phyloP scores from a whole-genome alignment of 2,329 filamentous ascomycete genomes.

The Claviceps citrina region DNA sequence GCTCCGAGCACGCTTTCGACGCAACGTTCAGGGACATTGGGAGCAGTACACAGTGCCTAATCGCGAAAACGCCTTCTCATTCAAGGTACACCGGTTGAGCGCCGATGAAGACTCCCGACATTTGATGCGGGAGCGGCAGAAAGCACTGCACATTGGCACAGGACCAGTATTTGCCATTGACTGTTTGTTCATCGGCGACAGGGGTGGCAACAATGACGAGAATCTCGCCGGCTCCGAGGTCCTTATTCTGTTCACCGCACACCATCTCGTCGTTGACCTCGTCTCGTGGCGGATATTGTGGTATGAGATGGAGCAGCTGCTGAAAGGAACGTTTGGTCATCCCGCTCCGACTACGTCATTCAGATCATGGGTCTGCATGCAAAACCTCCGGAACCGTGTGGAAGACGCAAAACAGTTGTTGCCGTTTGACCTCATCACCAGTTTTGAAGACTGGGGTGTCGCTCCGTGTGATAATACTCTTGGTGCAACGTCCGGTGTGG shows the following conservation, averaged over 20 bases:
- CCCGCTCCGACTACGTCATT: conserved; percentile 14
- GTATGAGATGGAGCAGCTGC: conserved; percentile 8
- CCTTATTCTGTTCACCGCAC: conserved; percentile 6
- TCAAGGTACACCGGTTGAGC: neutral
- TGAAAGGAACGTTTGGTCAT: conserved; percentile 3
- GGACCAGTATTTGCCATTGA: neutral
- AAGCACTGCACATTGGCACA: neutral
- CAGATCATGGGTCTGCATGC: conserved; percentile 20
- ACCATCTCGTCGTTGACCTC: conserved; percentile 23
- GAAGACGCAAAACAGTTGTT: conserved; percentile 2
- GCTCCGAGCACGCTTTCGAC: conserved; percentile 20
- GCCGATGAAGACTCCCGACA: neutral
- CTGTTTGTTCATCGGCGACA: neutral
- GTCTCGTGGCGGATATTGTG: conserved; percentile 30
- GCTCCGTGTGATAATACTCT: conserved; percentile 2
- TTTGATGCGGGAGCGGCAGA: neutral
- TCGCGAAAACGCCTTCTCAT: conserved; percentile 3
- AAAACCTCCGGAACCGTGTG: conserved; percentile 15
- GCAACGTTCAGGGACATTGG: conserved; percentile 6
- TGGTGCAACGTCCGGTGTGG: conserved; percentile 1
- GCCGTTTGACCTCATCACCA: conserved; percentile 7
- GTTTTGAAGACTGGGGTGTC: conserved; percentile 10
- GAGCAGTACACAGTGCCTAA: conserved; percentile 8
- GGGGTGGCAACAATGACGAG: neutral
- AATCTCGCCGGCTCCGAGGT: neutral